A percentile compares a stretch with the other conserved stretches of the same genome.
phyloP scores from a whole-genome alignment of 2,329 filamentous ascomycete species.

The Cladosporium halotolerans region DNA sequence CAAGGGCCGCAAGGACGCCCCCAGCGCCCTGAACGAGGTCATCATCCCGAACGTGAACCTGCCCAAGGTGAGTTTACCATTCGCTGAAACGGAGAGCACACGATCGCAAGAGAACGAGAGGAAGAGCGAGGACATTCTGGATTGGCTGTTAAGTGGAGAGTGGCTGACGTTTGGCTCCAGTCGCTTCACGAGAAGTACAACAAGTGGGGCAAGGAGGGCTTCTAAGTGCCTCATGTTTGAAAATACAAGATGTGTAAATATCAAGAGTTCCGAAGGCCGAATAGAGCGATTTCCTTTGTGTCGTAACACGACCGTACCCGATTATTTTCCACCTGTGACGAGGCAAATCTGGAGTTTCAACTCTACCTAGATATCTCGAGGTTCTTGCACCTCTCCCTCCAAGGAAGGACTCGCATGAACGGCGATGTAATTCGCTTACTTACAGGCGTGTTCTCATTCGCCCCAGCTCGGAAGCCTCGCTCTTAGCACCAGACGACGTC shows the following conservation, averaged over 20 bases:
- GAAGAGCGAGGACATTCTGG: background rate
- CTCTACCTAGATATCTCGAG: too few relatives aligned
- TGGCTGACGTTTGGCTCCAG: conserved; percentile 39
- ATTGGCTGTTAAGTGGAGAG: background rate
- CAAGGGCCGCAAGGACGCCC: conserved; percentile 76
- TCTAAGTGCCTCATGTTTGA: conserved; percentile 38
- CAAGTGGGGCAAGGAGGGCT: conserved; percentile 99
- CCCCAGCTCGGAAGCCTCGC: too few relatives aligned
- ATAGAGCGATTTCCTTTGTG: conserved; percentile 10
- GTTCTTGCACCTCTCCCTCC: too few relatives aligned
- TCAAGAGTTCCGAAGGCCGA: conserved; percentile 12
- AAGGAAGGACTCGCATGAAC: too few relatives aligned
- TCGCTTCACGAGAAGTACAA: conserved; percentile 94
- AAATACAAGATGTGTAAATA: conserved; percentile 8
- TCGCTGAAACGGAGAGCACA: too few relatives aligned
- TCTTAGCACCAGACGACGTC: too few relatives aligned
- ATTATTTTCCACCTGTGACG: too few relatives aligned
- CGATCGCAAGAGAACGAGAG: background rate
- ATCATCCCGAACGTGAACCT: conserved; percentile 90
- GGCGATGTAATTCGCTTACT: too few relatives aligned
- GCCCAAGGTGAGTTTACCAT: conserved; percentile 62
- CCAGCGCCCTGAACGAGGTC: conserved; percentile 90
- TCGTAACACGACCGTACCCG: background rate
- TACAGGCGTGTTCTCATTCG: too few relatives aligned
- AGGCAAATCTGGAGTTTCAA: too few relatives aligned